Percentiles rank a stretch among this genome's conserved stretches.
phyloP scores from a whole-genome alignment of 2,329 filamentous ascomycete genomes.

The Plenodomus lindquistii region DNA sequence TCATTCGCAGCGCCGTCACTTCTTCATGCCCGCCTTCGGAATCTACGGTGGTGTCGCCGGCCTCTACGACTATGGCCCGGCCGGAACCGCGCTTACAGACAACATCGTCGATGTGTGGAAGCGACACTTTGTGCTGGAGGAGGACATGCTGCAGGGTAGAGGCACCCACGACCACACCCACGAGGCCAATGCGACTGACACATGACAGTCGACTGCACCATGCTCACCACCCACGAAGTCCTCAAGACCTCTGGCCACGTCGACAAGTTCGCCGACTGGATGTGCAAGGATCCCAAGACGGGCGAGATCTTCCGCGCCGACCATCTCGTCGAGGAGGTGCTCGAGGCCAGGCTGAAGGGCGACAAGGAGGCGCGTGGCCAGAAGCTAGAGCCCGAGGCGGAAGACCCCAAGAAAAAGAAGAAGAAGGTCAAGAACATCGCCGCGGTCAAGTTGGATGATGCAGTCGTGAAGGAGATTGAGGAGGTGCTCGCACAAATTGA shows the following conservation, averaged over 20 bases:
- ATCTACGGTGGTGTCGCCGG: conserved; percentile 89
- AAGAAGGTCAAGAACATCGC: conserved; percentile 66
- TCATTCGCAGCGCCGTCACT: conserved; percentile 51
- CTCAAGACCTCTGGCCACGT: conserved; percentile 94
- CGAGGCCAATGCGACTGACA: not conserved
- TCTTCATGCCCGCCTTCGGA: conserved; percentile 94
- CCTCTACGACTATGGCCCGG: conserved; percentile 91
- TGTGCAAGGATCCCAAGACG: conserved; percentile 98
- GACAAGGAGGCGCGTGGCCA: conserved; percentile 91
- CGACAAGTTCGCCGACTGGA: conserved; percentile 97
- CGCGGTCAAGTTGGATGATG: conserved; percentile 83
- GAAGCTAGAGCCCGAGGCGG: conserved; percentile 74
- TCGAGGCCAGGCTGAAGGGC: conserved; percentile 84
- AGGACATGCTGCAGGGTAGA: conserved; percentile 80
- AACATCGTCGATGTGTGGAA: conserved; percentile 89
- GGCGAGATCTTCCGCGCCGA: conserved; percentile 96
- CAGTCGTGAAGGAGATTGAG: conserved; percentile 85
- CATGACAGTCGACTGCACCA: conserved; percentile 76
- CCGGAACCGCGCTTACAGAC: conserved; percentile 81
- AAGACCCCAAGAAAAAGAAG: conserved; percentile 87
- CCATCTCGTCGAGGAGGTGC: conserved; percentile 92
- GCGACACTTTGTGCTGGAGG: conserved; percentile 90
- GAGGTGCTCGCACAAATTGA: conserved; percentile 90
- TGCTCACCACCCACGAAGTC: conserved; percentile 89
- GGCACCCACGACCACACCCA: not conserved